These are phyloP conservation scores for Annulohypoxylon stygium DNA, from an alignment of 495 filamentous ascomycete genomes.

Conservation along the genomic window DNA sequence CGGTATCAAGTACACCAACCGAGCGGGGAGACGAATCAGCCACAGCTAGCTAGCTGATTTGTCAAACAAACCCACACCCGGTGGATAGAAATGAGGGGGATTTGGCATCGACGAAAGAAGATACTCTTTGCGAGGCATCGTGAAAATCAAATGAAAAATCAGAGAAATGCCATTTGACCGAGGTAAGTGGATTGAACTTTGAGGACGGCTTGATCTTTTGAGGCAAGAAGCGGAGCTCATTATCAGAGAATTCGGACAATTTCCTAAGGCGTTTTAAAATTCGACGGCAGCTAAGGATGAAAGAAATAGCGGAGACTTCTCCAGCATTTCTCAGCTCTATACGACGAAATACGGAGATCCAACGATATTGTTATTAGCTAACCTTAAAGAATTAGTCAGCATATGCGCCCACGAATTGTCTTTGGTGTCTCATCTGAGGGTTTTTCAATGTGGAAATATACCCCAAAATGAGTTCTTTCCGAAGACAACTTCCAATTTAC, in stretches of 20 bases:
- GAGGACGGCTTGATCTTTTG: neutral
- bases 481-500: too few species aligned
- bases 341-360: neutral
- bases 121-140: neutral
- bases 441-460: too few species aligned
- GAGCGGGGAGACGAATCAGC: slow-evolving; percentile 2
- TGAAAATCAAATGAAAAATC: neutral
- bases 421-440: neutral
- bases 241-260: neutral
- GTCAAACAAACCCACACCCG: neutral
- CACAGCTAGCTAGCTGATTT: neutral
- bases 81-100: neutral
- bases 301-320: neutral
- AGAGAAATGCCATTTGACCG: neutral
- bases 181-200: neutral
- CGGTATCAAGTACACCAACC: neutral
- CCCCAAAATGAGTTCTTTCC: too few species aligned
- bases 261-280: neutral
- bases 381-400: neutral
- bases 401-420: neutral
- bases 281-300: neutral
- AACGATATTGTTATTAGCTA: neutral
- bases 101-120: neutral
- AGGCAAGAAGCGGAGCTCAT: neutral
- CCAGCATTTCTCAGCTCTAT: neutral